phyloP scores from a whole-genome alignment of 169 alveolate species.

The Babesia ovata region DNA sequence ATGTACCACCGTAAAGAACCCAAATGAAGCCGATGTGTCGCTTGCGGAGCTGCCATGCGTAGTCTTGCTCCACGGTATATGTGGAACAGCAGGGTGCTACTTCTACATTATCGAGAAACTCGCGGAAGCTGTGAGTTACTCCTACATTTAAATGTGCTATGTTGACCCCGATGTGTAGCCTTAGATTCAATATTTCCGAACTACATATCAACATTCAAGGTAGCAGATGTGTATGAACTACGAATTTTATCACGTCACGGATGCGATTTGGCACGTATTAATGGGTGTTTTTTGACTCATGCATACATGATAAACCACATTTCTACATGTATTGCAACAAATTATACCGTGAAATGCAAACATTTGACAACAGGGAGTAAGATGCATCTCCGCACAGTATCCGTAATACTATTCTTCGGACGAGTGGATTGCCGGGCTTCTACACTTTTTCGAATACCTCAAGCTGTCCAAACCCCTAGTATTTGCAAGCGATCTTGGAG shows the following conservation, averaged over 20 bases:
- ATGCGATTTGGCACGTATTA: no score
- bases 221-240: no score
- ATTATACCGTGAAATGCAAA: not conserved
- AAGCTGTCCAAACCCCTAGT: slow-evolving; percentile 72
- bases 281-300: no score
- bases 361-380: slow-evolving; percentile 52
- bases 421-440: slow-evolving; percentile 76
- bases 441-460: slow-evolving; percentile 75
- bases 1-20: not conserved
- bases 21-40: slow-evolving; percentile 28
- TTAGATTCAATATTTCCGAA: not conserved
- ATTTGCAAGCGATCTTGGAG: slow-evolving; percentile 80
- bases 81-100: slow-evolving; percentile 83
- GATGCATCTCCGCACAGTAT: slow-evolving; percentile 78
- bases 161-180: not conserved
- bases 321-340: no score
- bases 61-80: slow-evolving; percentile 77
- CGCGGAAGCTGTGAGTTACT: slow-evolving; percentile 46
- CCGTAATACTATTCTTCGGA: slow-evolving; percentile 73
- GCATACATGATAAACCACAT: no score
- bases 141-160: not conserved
- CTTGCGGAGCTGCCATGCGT: slow-evolving; percentile 35
- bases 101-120: slow-evolving; percentile 69
- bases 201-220: no score
- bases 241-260: no score